Percentiles rank a stretch among this genome's conserved stretches.
Conservation (phyloP, 495 filamentous ascomycete genomes). For the Cudoniella acicularis region DNA sequence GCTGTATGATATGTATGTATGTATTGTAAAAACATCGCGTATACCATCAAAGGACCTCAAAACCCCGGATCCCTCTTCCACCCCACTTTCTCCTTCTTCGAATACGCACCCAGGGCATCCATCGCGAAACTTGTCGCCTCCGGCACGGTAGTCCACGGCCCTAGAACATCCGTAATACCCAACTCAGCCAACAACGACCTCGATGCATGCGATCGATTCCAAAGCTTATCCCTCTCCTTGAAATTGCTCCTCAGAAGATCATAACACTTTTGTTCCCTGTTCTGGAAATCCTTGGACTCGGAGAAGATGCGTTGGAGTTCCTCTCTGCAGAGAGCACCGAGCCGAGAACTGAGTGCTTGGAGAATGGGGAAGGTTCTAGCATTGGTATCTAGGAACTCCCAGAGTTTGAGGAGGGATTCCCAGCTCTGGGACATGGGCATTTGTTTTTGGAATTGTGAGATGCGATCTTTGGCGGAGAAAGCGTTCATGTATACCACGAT, state of each 20-base stretch:
- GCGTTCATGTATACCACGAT: constrained; percentile 38
- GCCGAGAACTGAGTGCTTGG: constrained; percentile 27
- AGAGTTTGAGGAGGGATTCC: constrained; percentile 21
- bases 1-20: not conserved
- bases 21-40: not conserved
- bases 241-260: constrained; percentile 19
- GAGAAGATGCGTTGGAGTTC: constrained; percentile 28
- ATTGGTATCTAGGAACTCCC: constrained; percentile 28
- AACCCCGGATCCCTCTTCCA: constrained; percentile 32
- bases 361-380: constrained; percentile 25
- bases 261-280: not conserved
- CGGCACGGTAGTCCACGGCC: constrained; percentile 35
- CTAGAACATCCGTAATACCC: constrained; percentile 25
- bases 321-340: constrained; percentile 36
- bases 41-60: not conserved
- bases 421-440: not conserved
- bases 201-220: constrained; percentile 22
- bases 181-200: constrained; percentile 23
- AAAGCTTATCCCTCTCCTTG: constrained; percentile 19
- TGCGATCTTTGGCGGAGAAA: constrained; percentile 29
- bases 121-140: constrained; percentile 27
- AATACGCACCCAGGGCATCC: constrained; percentile 29
- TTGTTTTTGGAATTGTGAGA: not conserved
- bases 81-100: constrained; percentile 27
- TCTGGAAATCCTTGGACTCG: constrained; percentile 11